Conservation (phyloP, 345 rosid genomes). For the Hibiscus mutabilis region DNA sequence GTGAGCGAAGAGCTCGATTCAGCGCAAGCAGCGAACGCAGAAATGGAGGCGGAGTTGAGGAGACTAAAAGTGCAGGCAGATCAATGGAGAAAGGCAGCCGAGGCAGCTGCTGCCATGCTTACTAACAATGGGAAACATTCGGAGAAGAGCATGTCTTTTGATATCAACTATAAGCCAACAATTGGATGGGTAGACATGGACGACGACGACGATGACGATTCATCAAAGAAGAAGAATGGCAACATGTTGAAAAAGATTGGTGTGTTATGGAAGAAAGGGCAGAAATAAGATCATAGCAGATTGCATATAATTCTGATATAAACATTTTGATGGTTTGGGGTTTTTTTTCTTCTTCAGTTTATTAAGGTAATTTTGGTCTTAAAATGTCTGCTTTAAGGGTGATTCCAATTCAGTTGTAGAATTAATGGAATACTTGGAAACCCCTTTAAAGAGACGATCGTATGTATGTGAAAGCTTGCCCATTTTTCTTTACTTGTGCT, state of each 20-base stretch:
- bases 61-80: conserved; percentile 88
- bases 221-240: conserved; percentile 84
- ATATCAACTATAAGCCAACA: conserved; percentile 19
- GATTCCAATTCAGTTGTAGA: no score
- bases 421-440: no score
- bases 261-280: conserved; percentile 84
- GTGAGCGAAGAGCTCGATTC: conserved; percentile 69
- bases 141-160: conserved; percentile 57
- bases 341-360: neutral
- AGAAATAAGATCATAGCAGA: conserved; percentile 29
- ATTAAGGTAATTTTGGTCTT: neutral
- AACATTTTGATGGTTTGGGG: neutral
- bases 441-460: no score
- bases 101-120: conserved; percentile 88
- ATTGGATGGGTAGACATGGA: conserved; percentile 52
- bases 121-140: conserved; percentile 65
- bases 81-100: conserved; percentile 99
- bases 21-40: conserved; percentile 59
- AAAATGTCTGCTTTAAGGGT: neutral
- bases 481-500: no score
- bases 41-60: conserved; percentile 81
- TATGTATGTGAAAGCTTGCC: no score
- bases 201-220: conserved; percentile 53
- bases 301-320: neutral
- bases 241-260: conserved; percentile 90